Evolutionary conservation across 345 rosid species (phyloP), one percentile per base, ranked within the genome.

Genomic region (Barbarea vulgaris): DNA sequence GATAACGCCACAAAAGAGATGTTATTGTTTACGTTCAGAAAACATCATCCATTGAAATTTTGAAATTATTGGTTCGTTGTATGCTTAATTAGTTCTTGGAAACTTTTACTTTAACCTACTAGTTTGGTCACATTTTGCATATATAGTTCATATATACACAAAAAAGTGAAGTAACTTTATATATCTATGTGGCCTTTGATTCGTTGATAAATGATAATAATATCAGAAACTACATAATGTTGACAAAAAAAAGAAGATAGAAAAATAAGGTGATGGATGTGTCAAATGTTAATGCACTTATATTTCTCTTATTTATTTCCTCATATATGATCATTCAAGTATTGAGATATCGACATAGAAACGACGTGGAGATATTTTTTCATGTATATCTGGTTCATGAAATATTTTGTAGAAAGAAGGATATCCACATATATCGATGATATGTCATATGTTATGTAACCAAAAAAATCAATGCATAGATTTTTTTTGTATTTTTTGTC

Each of bases 321-420:
- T 27, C 54, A 37, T 67, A 67, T 67, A 58, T 47, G 6, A 57
- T 67, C 34, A 4, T 27, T 48, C 24, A 67, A 37, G 67, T 67
- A 6, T 57, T 57, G 57, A 57, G 42, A 75, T 58, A 75, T 48
- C 31, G 9, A 66, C 34, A 67, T 13, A 57, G 1, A 66, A 57
- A 64, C 50, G 72, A 46, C 31, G 7, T 75, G 59, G 44, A 75
- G 67, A 58, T 75, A 67, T 74, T 58, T 74, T 74, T 48, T 18
- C 39, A 18, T 58, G 2, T 34, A 46, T 66, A 65, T 74, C 44
- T 50, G 21, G 59, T 47, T 66, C 60, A 36, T 66, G 3, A 56
- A 25, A 56, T 5, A 31, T 12, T 2, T 34, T 33, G 19, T 22
- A 37, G 51, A 66, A 66, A 48, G 42, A 48, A 66, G 3, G 33